phyloP scores from a whole-genome alignment of 164 flowering plant genomes.

The Macadamia tetraphylla region DNA sequence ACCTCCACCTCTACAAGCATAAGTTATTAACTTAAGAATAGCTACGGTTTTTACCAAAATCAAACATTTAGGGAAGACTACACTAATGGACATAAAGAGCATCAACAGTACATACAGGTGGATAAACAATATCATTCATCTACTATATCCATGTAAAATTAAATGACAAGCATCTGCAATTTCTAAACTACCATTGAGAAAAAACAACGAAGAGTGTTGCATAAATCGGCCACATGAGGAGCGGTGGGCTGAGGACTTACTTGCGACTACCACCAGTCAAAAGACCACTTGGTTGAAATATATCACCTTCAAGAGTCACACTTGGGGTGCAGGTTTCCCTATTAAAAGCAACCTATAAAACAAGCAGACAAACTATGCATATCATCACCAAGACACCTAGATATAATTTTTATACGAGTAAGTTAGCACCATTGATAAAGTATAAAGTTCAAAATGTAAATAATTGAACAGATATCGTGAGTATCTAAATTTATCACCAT shows the following conservation, averaged over 20 bases:
- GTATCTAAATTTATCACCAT: not conserved
- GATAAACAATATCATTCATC: not conserved
- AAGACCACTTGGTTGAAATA: conserved; percentile 93
- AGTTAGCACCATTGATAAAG: too few species aligned
- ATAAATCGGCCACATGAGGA: not conserved
- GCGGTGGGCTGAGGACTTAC: conserved; percentile 30
- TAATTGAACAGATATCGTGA: not conserved
- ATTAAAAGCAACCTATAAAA: conserved; percentile 74
- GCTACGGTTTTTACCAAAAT: not conserved
- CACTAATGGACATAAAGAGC: not conserved
- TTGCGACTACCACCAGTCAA: conserved; percentile 98
- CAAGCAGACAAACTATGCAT: not conserved
- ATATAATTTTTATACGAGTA: too few species aligned
- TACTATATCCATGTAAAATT: not conserved
- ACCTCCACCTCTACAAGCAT: conserved; percentile 76
- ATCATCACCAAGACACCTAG: not conserved
- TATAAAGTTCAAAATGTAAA: not conserved
- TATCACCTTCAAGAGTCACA: conserved; percentile 95
- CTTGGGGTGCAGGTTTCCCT: conserved; percentile 54
- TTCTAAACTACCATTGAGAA: not conserved
- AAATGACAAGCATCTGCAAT: not conserved
- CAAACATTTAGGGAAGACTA: not conserved
- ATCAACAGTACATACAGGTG: too few species aligned
- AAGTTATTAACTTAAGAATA: conserved; percentile 1
- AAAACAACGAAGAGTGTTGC: not conserved